A percentile compares a stretch with the other conserved stretches of the same genome.
These are phyloP conservation scores for Blumeriella jaapii DNA, from an alignment of 2,329 filamentous ascomycete genomes.

Conservation along the genomic window DNA sequence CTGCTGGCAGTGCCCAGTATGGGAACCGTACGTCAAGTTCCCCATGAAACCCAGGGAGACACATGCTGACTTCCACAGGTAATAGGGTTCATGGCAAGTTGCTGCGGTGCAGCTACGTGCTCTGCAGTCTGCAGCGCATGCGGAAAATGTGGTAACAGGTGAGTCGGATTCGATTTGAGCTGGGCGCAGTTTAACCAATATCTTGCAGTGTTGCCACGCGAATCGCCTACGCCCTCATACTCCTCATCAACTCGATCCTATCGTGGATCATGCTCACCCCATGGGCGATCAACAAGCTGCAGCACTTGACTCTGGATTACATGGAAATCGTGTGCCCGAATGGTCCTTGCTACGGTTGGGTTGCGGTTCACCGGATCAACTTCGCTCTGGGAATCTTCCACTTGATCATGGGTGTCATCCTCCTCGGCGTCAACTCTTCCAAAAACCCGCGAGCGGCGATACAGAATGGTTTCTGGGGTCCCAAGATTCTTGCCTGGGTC, in stretches of 20 bases:
- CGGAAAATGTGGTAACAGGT: slow-evolving; percentile 95
- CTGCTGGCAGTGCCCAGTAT: slow-evolving; percentile 79
- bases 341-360: slow-evolving; percentile 87
- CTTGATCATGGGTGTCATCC: slow-evolving; percentile 68
- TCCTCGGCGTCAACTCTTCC: slow-evolving; percentile 78
- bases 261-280: slow-evolving; percentile 99
- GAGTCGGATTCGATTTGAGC: slow-evolving; percentile 17
- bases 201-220: slow-evolving; percentile 73
- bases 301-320: slow-evolving; percentile 86
- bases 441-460: slow-evolving; percentile 78
- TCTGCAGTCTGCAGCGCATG: slow-evolving; percentile 92
- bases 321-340: slow-evolving; percentile 90
- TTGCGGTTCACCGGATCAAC: slow-evolving; percentile 95
- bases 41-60: not conserved
- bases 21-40: slow-evolving; percentile 56
- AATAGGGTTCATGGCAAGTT: slow-evolving; percentile 71
- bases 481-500: slow-evolving; percentile 86
- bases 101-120: slow-evolving; percentile 93
- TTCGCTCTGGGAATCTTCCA: slow-evolving; percentile 95
- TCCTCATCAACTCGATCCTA: slow-evolving; percentile 90
- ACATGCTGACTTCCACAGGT: slow-evolving; percentile 38
- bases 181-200: slow-evolving; percentile 6
- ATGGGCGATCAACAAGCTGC: slow-evolving; percentile 93
- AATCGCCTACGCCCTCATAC: slow-evolving; percentile 89
- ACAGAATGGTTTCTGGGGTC: slow-evolving; percentile 98